These are phyloP conservation scores for Macaranga tanarius DNA, from an alignment of 441 rosid species.

Conservation along the genomic window DNA sequence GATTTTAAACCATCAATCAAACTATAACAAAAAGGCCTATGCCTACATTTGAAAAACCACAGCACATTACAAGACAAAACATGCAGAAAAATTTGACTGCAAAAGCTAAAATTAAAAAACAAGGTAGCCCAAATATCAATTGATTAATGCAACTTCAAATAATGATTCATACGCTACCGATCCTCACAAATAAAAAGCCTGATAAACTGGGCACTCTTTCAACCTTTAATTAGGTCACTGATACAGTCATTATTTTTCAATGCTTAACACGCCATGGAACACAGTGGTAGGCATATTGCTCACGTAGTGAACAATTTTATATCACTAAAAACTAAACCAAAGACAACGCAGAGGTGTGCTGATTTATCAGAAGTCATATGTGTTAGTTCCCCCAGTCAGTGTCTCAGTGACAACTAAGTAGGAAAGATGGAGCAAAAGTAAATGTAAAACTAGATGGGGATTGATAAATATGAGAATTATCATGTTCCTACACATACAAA, in stretches of 20 bases:
- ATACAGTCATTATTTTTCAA: not conserved
- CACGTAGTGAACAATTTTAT: not conserved
- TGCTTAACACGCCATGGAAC: not conserved
- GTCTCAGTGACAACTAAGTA: not conserved
- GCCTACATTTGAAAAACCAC: no score
- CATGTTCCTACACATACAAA: no score
- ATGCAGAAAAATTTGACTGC: not conserved
- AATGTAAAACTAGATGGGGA: not conserved
- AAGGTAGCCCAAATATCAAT: not conserved
- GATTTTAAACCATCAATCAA: no score
- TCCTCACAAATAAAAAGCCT: not conserved
- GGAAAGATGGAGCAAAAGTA: no score
- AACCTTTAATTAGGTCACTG: not conserved
- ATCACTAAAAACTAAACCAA: not conserved
- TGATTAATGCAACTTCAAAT: not conserved
- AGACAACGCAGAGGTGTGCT: not conserved
- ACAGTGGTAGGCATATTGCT: not conserved
- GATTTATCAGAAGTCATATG: not conserved
- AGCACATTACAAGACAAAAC: not conserved
- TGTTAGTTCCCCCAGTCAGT: not conserved
- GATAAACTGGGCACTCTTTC: not conserved
- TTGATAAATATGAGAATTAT: no score
- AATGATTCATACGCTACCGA: not conserved
- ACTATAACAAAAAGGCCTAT: not conserved
- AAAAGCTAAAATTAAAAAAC: not conserved